phyloP scores from a whole-genome alignment of 805 yeast species.

The Barnettozyma siamensis region DNA sequence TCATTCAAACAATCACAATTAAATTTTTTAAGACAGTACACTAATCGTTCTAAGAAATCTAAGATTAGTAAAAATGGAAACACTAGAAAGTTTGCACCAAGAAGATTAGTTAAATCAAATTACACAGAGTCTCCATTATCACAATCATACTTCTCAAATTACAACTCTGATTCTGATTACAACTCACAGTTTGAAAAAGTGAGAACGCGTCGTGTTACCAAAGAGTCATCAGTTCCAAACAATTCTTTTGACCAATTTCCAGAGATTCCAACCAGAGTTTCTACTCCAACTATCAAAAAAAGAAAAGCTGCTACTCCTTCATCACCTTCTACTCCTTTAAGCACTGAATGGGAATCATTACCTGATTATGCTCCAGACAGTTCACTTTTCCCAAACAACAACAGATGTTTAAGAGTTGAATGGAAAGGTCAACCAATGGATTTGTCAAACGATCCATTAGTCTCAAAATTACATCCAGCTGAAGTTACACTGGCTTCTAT shows the following conservation, averaged over 20 bases:
- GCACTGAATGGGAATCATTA: constrained; percentile 58
- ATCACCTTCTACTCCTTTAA: constrained; percentile 40
- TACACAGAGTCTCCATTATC: constrained; percentile 9
- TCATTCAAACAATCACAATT: constrained; percentile 45
- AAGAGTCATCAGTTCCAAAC: constrained; percentile 28
- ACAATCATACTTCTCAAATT: constrained; percentile 18
- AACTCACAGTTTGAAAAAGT: constrained; percentile 39
- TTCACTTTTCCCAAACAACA: constrained; percentile 58
- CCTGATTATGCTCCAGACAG: constrained; percentile 82
- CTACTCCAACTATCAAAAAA: constrained; percentile 33
- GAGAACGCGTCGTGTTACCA: constrained; percentile 53
- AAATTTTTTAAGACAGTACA: constrained; percentile 48
- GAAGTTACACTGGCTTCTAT: constrained; percentile 82
- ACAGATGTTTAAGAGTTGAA: constrained; percentile 76
- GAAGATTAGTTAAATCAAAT: constrained; percentile 15
- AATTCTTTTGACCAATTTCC: constrained; percentile 21
- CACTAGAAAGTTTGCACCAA: constrained; percentile 22
- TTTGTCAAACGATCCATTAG: constrained; percentile 69
- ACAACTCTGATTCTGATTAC: constrained; percentile 30
- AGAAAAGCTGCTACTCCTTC: constrained; percentile 37
- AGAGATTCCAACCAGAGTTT: constrained; percentile 27
- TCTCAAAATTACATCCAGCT: constrained; percentile 78
- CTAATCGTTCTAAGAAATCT: constrained; percentile 18
- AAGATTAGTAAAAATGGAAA: constrained; percentile 21
- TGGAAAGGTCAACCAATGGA: constrained; percentile 99